These are phyloP conservation scores for Fusarium goolgardi DNA, from an alignment of 2,329 filamentous ascomycete genomes.

Conservation along the genomic window DNA sequence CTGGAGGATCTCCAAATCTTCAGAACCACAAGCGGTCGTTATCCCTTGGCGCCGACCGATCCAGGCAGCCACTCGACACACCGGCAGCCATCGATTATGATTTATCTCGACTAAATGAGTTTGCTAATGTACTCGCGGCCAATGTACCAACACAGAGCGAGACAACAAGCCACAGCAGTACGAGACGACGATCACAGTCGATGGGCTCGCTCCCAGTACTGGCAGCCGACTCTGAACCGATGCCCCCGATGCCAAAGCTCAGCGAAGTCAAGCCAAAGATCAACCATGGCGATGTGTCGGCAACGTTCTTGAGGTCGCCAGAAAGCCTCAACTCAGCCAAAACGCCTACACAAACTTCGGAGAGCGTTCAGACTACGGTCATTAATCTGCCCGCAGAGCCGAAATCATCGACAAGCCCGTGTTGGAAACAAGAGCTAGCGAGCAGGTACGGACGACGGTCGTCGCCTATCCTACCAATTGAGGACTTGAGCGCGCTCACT, in stretches of 20 bases:
- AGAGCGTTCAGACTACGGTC: constrained; percentile 2
- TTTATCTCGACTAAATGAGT: constrained; percentile 61
- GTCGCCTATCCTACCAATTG: constrained; percentile 62
- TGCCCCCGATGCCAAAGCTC: constrained; percentile 9
- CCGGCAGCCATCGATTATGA: constrained; percentile 56
- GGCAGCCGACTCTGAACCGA: constrained; percentile 14
- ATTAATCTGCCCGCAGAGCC: constrained; percentile 13
- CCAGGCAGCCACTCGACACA: constrained; percentile 63
- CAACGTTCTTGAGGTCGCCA: constrained; percentile 4
- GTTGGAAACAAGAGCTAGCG: constrained; percentile 13
- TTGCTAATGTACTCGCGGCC: constrained; percentile 25
- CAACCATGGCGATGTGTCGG: constrained; percentile 8
- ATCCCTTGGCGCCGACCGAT: constrained; percentile 61
- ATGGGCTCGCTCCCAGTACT: constrained; percentile 43
- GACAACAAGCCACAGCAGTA: constrained; percentile 30
- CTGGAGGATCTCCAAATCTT: constrained; percentile 53
- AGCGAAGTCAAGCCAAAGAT: constrained; percentile 10
- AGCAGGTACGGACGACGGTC: constrained; percentile 54
- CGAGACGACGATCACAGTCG: constrained; percentile 44
- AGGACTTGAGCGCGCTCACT: constrained; percentile 49
- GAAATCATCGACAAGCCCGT: constrained; percentile 10
- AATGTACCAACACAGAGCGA: constrained; percentile 13
- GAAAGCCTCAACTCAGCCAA: constrained; percentile 11
- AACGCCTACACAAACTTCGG: constrained; percentile 21
- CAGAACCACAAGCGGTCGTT: constrained; percentile 61